A percentile compares a stretch with the other conserved stretches of the same genome.
These are phyloP conservation scores for Alternaria sp. DNA, from an alignment of 2,329 filamentous ascomycete species.

Conservation along the genomic window DNA sequence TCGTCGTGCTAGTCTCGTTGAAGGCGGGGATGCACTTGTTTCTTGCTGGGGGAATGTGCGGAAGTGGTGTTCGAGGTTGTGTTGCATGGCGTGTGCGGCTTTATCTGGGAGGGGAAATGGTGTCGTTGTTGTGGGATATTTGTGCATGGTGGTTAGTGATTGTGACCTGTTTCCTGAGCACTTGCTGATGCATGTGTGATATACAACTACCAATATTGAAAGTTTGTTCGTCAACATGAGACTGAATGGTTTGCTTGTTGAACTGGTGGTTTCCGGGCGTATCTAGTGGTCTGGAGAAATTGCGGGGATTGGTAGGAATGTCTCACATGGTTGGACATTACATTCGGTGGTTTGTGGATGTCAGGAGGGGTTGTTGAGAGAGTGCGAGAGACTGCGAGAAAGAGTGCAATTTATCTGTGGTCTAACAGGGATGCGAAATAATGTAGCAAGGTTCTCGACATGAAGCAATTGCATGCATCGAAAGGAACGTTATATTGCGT, in stretches of 20 bases:
- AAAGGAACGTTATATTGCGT: not conserved
- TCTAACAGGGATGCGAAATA: not conserved
- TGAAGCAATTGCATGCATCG: not conserved
- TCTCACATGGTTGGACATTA: not conserved
- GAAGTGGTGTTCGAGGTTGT: not conserved
- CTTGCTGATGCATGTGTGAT: not conserved
- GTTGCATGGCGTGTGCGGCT: not conserved
- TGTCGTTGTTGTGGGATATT: not conserved
- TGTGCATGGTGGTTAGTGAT: not conserved
- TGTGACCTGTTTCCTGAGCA: too few species aligned
- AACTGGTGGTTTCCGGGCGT: not conserved
- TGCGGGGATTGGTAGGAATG: not conserved
- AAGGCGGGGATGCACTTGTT: not conserved
- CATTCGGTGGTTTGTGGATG: not conserved
- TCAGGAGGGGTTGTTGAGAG: not conserved
- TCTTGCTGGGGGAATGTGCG: not conserved
- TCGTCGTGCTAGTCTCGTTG: not conserved
- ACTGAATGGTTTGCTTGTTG: slow-evolving; percentile 3
- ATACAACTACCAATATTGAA: not conserved
- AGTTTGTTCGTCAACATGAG: not conserved
- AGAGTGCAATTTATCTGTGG: too few species aligned
- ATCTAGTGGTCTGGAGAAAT: not conserved
- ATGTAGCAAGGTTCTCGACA: too few species aligned
- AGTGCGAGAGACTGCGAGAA: not conserved
- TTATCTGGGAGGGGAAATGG: not conserved